Conservation (phyloP, 257 asterid genomes). For the Henckelia pumila region DNA sequence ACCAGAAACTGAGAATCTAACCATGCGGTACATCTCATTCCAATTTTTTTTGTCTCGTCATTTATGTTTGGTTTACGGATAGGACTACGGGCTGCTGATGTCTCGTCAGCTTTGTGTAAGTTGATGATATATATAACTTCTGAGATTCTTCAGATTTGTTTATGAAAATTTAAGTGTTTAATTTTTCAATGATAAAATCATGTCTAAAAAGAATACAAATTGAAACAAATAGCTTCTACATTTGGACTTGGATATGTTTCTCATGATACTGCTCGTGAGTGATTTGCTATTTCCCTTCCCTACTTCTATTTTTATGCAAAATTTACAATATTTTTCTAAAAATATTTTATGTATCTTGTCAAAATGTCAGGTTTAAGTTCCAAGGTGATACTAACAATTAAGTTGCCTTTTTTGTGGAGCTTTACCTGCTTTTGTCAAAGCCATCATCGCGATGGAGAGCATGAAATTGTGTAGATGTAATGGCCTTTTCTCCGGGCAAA, state of each 20-base stretch:
- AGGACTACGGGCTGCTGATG: too few relatives aligned
- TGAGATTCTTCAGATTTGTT: too few relatives aligned
- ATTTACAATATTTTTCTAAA: conserved; percentile 7
- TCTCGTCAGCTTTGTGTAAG: too few relatives aligned
- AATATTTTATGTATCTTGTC: conserved; percentile 15
- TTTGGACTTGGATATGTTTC: conserved; percentile 46
- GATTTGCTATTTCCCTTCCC: conserved; percentile 18
- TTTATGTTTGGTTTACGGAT: too few relatives aligned
- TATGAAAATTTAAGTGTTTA: too few relatives aligned
- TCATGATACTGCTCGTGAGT: conserved; percentile 61
- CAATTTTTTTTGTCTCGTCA: too few relatives aligned
- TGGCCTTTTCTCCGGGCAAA: conserved; percentile 49
- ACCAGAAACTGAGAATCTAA: too few relatives aligned
- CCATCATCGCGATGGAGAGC: conserved; percentile 56
- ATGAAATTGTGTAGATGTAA: conserved; percentile 38
- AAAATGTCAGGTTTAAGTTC: conserved; percentile 49
- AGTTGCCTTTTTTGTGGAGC: conserved; percentile 51
- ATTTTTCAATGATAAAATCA: too few relatives aligned
- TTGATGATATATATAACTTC: too few relatives aligned
- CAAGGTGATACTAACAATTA: conserved; percentile 40
- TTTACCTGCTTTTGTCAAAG: conserved; percentile 61
- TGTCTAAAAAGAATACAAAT: too few relatives aligned
- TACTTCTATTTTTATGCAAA: conserved; percentile 4
- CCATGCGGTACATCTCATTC: too few relatives aligned
- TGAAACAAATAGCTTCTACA: too few relatives aligned